A percentile compares a stretch with the other conserved stretches of the same genome.
phyloP scores from a whole-genome alignment of 345 rosid genomes.

The Boechera retrofracta region DNA sequence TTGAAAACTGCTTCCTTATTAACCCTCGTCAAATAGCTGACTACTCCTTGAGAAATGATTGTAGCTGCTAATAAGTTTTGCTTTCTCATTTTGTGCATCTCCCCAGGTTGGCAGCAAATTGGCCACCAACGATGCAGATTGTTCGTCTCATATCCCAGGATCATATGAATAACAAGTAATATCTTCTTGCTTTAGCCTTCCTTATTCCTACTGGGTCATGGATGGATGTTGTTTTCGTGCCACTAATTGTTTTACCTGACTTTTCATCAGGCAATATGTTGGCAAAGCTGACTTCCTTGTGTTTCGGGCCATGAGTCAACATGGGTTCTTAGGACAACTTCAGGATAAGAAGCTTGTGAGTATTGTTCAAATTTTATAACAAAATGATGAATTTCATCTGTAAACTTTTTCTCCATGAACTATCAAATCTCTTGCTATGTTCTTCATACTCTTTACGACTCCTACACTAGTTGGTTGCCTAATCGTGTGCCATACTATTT shows the following conservation, averaged over 20 bases:
- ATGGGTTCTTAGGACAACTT: conserved; percentile 91
- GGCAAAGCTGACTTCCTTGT: conserved; percentile 97
- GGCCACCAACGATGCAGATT: conserved; percentile 96
- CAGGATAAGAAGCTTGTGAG: conserved; percentile 99
- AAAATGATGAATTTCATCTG: neutral
- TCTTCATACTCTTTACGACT: conserved; percentile 9
- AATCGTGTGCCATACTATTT: conserved; percentile 2
- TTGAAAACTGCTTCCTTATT: conserved; percentile 3
- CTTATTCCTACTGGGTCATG: neutral
- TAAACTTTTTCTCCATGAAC: neutral
- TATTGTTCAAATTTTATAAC: conserved; percentile 30
- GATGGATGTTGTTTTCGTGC: conserved; percentile 28
- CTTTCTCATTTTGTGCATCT: conserved; percentile 21
- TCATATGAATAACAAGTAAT: conserved; percentile 97
- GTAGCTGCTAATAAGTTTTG: conserved; percentile 6
- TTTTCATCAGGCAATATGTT: conserved; percentile 77
- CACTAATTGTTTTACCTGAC: conserved; percentile 27
- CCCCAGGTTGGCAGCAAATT: conserved; percentile 93
- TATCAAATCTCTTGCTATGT: neutral
- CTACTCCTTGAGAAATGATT: conserved; percentile 1
- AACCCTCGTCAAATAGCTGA: conserved; percentile 7
- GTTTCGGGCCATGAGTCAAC: conserved; percentile 96
- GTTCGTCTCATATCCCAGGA: conserved; percentile 97
- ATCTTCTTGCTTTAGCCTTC: conserved; percentile 32
- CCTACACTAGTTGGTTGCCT: conserved; percentile 7